Evolutionary conservation across 306 rosid species (phyloP).

Genomic region (Trichosanthes cucumerina): DNA sequence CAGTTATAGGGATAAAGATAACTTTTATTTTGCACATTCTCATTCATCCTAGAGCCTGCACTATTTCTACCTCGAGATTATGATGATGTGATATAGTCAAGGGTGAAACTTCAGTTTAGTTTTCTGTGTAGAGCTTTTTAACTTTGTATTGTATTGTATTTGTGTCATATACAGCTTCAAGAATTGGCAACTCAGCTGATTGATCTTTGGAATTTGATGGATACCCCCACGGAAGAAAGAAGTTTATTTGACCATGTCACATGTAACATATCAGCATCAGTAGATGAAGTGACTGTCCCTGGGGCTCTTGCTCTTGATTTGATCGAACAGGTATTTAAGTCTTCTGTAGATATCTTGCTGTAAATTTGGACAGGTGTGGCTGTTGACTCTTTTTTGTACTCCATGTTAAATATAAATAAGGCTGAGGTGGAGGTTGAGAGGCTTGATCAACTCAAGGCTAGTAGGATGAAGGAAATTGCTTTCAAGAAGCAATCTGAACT

Average conservation of each 20-base stretch:
- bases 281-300: slow-evolving; percentile 93
- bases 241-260: slow-evolving; percentile 87
- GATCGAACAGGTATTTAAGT: slow-evolving; percentile 14
- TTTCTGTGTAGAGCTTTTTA: background rate
- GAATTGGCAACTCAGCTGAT: slow-evolving; percentile 79
- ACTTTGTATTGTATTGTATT: background rate
- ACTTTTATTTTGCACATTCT: background rate
- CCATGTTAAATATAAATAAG: slow-evolving; percentile 22
- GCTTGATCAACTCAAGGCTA: slow-evolving; percentile 90
- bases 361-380: background rate
- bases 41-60: background rate
- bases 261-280: slow-evolving; percentile 88
- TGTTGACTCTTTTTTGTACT: slow-evolving; percentile 7
- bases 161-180: slow-evolving; percentile 60
- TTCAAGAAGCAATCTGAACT: slow-evolving; percentile 92
- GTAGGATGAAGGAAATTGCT: slow-evolving; percentile 99
- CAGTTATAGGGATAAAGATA: background rate
- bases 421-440: slow-evolving; percentile 99
- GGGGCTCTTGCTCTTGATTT: slow-evolving; percentile 91
- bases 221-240: slow-evolving; percentile 83
- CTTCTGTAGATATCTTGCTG: background rate
- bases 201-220: slow-evolving; percentile 98
- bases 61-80: background rate
- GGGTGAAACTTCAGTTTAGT: background rate
- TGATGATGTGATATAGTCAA: background rate